Evolutionary conservation across 768 basidiomycete genomes (phyloP), one percentile per base, ranked within the genome.

Genomic region (Mycena crocata): DNA sequence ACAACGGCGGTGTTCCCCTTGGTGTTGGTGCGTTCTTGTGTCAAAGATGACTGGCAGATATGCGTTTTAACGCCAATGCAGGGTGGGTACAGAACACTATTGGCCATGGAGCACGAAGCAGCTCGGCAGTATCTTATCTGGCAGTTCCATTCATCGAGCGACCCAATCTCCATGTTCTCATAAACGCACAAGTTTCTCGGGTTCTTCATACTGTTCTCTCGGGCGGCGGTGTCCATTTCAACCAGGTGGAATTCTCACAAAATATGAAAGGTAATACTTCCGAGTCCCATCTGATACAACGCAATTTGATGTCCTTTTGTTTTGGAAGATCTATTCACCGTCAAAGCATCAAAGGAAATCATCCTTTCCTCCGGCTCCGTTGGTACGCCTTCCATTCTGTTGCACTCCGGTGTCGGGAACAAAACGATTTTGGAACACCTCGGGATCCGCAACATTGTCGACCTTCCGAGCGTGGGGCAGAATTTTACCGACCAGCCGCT

Each of bases 61-160:
- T 34, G 14, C n/a, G 34, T 15, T 44, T 50, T n/a, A 21, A 63
- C 4, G 48, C 5, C 13, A 5, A 26, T 54, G 8, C 26, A 78
- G 77, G 77, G 14, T 78, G 75, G 76, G 59, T 70, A 13, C 76
- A 76, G 45, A 63, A 68, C 2, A 72, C 75, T 10, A 74, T 78
- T 44, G 68, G 64, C 10, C 58, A 71, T 32, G 74, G 76, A 24
- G 69, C 61, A 5, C 74, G 79, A 15, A 78, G 77, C 28, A 77
- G 76, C 54, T 74, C 77, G 24, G 78, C 78, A 17, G 77, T 76
- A n/a, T 73, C 79, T 21, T 78, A 80, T 54, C 71, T 80, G 31
- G 67, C 67, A 9, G 56, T 72, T 19, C 67, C 72, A 19, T 57
- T 71, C 44, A 62, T 74, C 30, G 31, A 60, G 15, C 72, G 78